Conservation (phyloP, 106 monocot genomes). For the Chionographis japonica region DNA sequence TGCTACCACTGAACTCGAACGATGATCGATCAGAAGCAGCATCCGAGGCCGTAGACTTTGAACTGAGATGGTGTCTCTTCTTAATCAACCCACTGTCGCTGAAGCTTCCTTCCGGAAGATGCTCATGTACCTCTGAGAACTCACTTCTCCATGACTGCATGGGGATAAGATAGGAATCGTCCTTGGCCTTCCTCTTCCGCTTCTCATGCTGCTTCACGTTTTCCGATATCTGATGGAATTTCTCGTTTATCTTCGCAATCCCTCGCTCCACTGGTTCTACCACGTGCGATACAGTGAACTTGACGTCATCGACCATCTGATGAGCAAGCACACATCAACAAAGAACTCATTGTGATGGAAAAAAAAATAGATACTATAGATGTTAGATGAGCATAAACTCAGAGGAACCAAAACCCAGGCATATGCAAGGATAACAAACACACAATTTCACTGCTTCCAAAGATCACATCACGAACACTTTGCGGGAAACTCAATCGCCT, state of each 20-base stretch:
- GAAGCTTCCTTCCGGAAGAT: conserved; percentile 56
- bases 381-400: background rate
- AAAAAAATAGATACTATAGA: background rate
- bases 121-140: conserved; percentile 53
- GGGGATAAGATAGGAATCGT: conserved; percentile 81
- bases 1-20: conserved; percentile 24
- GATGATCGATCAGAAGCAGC: conserved; percentile 3
- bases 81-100: conserved; percentile 69
- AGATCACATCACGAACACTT: conserved; percentile 94
- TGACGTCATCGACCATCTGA: conserved; percentile 93
- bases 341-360: background rate
- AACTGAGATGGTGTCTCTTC: conserved; percentile 23
- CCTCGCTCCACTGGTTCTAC: conserved; percentile 92
- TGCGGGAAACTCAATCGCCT: conserved; percentile 68
- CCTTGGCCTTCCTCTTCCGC: conserved; percentile 65
- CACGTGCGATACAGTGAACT: conserved; percentile 92
- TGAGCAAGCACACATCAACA: conserved; percentile 8
- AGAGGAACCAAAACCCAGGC: background rate
- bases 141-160: conserved; percentile 49
- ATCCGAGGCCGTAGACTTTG: conserved; percentile 15
- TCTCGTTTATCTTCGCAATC: conserved; percentile 69
- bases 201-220: conserved; percentile 75
- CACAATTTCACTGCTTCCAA: conserved; percentile 95
- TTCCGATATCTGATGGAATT: conserved; percentile 82
- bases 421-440: background rate